These are phyloP conservation scores for Coprinopsis sp. DNA, from an alignment of 768 basidiomycete genomes.

Conservation along the genomic window DNA sequence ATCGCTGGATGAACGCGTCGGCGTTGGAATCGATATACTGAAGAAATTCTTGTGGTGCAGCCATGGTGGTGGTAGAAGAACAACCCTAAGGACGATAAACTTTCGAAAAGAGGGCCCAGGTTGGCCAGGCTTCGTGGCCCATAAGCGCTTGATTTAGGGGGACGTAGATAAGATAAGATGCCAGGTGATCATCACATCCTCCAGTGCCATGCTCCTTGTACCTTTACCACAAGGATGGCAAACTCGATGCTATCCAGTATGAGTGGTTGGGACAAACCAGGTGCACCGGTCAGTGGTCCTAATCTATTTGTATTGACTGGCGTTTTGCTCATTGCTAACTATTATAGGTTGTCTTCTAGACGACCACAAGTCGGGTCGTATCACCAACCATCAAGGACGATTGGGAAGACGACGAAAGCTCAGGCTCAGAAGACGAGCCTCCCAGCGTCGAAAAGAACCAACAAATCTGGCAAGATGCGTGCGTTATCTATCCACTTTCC, in stretches of 20 bases:
- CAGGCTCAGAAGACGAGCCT: slow-evolving; percentile 9
- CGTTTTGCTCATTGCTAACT: slow-evolving; percentile 1
- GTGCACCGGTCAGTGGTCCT: slow-evolving; percentile 1
- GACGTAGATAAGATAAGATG: neutral
- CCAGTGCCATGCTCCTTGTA: neutral
- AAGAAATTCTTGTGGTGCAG: slow-evolving; percentile 45
- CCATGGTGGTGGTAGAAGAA: slow-evolving; percentile 28
- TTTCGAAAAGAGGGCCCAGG: slow-evolving; percentile 2
- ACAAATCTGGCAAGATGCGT: slow-evolving; percentile 71
- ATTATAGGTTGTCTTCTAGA: neutral
- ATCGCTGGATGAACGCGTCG: slow-evolving; percentile 69
- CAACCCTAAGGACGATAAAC: neutral
- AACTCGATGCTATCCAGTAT: neutral
- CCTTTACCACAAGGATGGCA: neutral
- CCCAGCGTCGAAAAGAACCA: slow-evolving; percentile 37
- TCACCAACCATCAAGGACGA: slow-evolving; percentile 20
- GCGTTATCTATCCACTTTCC: slow-evolving; percentile 23
- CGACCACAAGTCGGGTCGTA: slow-evolving; percentile 3
- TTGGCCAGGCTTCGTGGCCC: neutral
- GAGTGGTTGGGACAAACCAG: neutral
- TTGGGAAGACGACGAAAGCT: slow-evolving; percentile 27
- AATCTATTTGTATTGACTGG: neutral
- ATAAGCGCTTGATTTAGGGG: neutral
- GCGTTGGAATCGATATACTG: slow-evolving; percentile 64
- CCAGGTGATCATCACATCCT: neutral